Percentiles rank a stretch among this genome's conserved stretches.
These are phyloP conservation scores for Arthroderma sp. DNA, from an alignment of 2,329 filamentous ascomycete species.

Conservation along the genomic window DNA sequence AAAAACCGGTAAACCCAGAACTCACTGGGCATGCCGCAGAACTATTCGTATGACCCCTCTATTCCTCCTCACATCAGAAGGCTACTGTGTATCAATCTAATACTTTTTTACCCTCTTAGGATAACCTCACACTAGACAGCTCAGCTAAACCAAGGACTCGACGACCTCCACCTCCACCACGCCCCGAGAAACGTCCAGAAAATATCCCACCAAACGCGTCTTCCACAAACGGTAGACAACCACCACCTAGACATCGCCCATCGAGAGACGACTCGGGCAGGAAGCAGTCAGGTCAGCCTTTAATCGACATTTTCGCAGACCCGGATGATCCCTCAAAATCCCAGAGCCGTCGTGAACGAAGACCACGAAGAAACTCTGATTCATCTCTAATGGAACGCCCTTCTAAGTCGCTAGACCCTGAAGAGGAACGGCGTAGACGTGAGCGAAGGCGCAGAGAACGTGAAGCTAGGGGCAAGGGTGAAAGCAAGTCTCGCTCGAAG, in stretches of 20 bases:
- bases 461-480: conserved; percentile 29
- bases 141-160: conserved; percentile 20
- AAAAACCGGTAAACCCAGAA: conserved; percentile 20
- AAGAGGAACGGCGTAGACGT: conserved; percentile 38
- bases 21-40: conserved; percentile 40
- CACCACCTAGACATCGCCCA: conserved; percentile 12
- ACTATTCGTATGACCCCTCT: conserved; percentile 42
- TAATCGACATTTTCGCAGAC: conserved; percentile 37
- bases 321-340: conserved; percentile 22
- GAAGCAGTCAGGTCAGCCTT: conserved; percentile 15
- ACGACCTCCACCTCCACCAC: conserved; percentile 18
- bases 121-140: conserved; percentile 26
- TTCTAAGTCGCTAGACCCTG: conserved; percentile 34
- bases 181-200: conserved; percentile 16
- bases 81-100: neutral
- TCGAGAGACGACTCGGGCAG: conserved; percentile 17
- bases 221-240: conserved; percentile 2
- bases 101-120: conserved; percentile 16
- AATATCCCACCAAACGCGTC: conserved; percentile 17
- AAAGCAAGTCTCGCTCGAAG: conserved; percentile 22
- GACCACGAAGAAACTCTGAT: conserved; percentile 49
- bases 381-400: conserved; percentile 46
- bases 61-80: neutral
- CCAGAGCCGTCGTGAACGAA: conserved; percentile 28
- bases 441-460: conserved; percentile 38